Evolutionary conservation across 768 basidiomycete species (phyloP).

Genomic region (Tylopilus intermedius): DNA sequence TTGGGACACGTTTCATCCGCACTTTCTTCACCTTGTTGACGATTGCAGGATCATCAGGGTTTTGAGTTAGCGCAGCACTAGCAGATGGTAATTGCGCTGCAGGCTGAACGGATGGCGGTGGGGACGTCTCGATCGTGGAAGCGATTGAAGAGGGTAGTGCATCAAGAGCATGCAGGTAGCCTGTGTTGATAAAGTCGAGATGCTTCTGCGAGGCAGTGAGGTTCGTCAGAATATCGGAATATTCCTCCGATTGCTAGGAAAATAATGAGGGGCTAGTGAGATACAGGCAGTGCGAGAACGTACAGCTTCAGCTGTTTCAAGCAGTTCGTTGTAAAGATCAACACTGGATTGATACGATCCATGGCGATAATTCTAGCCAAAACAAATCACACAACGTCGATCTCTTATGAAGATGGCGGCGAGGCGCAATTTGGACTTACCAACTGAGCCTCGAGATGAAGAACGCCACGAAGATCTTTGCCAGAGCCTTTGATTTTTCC

Average conservation of each 20-base stretch:
- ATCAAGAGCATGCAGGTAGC: conserved; percentile 62
- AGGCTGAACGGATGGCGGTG: conserved; percentile 48
- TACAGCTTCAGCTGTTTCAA: conserved; percentile 75
- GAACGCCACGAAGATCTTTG: conserved; percentile 52
- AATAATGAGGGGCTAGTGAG: conserved; percentile 1
- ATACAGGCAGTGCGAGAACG: conserved; percentile 29
- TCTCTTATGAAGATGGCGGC: conserved; percentile 17
- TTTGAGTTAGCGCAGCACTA: conserved; percentile 23
- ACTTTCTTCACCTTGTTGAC: conserved; percentile 44
- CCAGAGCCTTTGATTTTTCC: conserved; percentile 41
- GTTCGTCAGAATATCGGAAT: conserved; percentile 83
- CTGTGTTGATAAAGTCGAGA: conserved; percentile 75
- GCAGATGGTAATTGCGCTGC: conserved; percentile 23
- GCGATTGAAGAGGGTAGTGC: conserved; percentile 48
- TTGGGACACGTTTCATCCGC: conserved; percentile 64
- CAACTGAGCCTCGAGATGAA: conserved; percentile 85
- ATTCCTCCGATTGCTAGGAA: conserved; percentile 75
- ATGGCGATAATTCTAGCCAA: conserved; percentile 65
- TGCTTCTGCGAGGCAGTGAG: conserved; percentile 77
- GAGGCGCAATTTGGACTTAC: conserved; percentile 40
- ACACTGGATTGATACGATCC: conserved; percentile 70
- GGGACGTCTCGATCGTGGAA: conserved; percentile 54
- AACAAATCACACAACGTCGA: conserved; percentile 12
- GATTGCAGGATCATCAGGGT: conserved; percentile 33
- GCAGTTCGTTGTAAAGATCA: conserved; percentile 74